Evolutionary conservation across 345 rosid genomes (phyloP), one percentile per base, ranked within the genome.

Genomic region (Salix caprea): DNA sequence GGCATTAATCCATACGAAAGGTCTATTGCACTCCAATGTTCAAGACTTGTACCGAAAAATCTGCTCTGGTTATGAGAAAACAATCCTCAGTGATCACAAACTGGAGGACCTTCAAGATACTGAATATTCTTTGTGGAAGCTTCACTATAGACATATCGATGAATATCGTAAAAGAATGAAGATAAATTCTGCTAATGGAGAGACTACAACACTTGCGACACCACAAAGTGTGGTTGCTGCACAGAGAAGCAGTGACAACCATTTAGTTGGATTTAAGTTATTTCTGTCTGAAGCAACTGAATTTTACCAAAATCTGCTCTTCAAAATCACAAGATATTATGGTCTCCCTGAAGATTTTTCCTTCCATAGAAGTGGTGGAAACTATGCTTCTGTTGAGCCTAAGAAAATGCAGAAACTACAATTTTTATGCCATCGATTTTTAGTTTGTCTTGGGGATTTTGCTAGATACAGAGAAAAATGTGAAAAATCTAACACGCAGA

Each of bases 371-470:
- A 78, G 46, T 28, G 77, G 78, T 24, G 78, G 77, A 37, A 73
- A 48, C 7, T 74, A 69, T 50, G 37, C 76, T 50, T 75, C 84
- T 70, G 74, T 78, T 74, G 89, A 85, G 71, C 76, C 85, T 44
- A 77, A 71, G 71, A 85, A 80, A 82, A 72, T 80, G 71, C 84
- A 71, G 81, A 92, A 82, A 74, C 80, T 88, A 67, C 86, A 83
- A 73, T 89, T 90, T 86, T 83, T 93, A 68, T 88, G 91, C 84
- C 93, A 95, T 79, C 94, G 98, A 15, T 86, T 95, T 84, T 86
- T 86, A 15, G 89, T 95, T 65, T 93, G 99, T 88, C 94, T 93
- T 5, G 98, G 99, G 39, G 98, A 93, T 87, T 91, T 93, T 23
- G 92, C 92, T 80, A 90, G 98, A 85, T 93, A 95, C 82, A 90